These are phyloP conservation scores for Heimioporus sp. DNA, from an alignment of 768 basidiomycete genomes.

Conservation along the genomic window DNA sequence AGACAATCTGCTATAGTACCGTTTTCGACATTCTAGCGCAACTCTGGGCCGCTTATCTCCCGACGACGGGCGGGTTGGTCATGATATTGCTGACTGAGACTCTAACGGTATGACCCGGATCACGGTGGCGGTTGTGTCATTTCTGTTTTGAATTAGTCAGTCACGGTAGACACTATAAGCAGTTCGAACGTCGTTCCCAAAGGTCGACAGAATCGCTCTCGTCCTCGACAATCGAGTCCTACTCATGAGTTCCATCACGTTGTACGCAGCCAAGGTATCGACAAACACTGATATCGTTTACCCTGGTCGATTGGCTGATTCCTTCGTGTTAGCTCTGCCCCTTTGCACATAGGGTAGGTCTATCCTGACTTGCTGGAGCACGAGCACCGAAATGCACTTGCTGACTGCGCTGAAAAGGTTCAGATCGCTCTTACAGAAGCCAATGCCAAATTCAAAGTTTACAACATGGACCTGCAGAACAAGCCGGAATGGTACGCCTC, in stretches of 20 bases:
- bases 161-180: no score
- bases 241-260: slow-evolving; percentile 30
- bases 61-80: no score
- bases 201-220: no score
- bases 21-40: no score
- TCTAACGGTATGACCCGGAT: no score
- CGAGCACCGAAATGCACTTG: neutral
- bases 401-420: slow-evolving; percentile 32
- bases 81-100: no score
- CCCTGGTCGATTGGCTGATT: neutral
- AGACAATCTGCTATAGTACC: no score
- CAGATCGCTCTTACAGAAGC: slow-evolving; percentile 62
- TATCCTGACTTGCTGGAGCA: neutral
- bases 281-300: neutral
- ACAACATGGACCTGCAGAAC: slow-evolving; percentile 58
- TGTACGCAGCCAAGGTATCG: slow-evolving; percentile 47
- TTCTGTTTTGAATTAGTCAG: no score
- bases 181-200: no score
- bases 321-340: slow-evolving; percentile 46
- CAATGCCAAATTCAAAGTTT: slow-evolving; percentile 45
- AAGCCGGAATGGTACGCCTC: slow-evolving; percentile 71
- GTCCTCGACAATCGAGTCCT: no score
- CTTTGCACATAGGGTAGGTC: slow-evolving; percentile 52
- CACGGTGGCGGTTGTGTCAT: no score
- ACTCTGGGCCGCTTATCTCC: no score